phyloP scores from a whole-genome alignment of 371 early-diverging fungal genomes.

The Mucor racemosus region DNA sequence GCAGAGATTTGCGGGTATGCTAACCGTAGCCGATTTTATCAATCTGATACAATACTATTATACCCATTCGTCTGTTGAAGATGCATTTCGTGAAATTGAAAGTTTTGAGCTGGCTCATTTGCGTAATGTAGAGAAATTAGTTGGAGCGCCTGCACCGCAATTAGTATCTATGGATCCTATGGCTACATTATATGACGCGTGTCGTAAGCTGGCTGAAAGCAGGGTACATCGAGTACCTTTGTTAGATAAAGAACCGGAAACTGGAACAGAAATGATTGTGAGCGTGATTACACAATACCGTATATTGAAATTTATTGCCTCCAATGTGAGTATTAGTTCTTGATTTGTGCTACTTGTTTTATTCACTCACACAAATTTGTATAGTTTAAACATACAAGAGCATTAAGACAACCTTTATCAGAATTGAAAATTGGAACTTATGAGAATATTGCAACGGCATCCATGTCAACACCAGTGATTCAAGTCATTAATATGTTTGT shows the following conservation, averaged over 20 bases:
- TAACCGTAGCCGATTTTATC: constrained; percentile 92
- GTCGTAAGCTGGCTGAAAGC: constrained; percentile 74
- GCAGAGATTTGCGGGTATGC: constrained; percentile 88
- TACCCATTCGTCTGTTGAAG: constrained; percentile 75
- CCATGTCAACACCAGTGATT: constrained; percentile 82
- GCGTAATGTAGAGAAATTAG: constrained; percentile 61
- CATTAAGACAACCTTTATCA: constrained; percentile 60
- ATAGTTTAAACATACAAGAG: constrained; percentile 68
- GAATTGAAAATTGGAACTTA: constrained; percentile 88
- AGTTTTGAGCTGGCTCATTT: constrained; percentile 78
- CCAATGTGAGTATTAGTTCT: not conserved
- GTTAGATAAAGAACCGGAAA: constrained; percentile 78
- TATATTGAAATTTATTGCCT: constrained; percentile 40
- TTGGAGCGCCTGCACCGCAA: constrained; percentile 65
- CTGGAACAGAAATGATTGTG: constrained; percentile 84
- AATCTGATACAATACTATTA: constrained; percentile 92
- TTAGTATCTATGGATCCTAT: constrained; percentile 80
- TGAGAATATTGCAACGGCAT: constrained; percentile 76
- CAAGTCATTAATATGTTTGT: constrained; percentile 89
- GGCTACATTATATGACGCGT: constrained; percentile 84
- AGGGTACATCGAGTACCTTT: constrained; percentile 87
- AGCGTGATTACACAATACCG: constrained; percentile 89
- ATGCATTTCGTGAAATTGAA: constrained; percentile 85
- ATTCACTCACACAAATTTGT: not conserved
- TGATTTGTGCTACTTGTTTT: not conserved